Evolutionary conservation across 1,284 basidiomycete genomes (phyloP).

Genomic region (Cutaneotrichosporon sp.): DNA sequence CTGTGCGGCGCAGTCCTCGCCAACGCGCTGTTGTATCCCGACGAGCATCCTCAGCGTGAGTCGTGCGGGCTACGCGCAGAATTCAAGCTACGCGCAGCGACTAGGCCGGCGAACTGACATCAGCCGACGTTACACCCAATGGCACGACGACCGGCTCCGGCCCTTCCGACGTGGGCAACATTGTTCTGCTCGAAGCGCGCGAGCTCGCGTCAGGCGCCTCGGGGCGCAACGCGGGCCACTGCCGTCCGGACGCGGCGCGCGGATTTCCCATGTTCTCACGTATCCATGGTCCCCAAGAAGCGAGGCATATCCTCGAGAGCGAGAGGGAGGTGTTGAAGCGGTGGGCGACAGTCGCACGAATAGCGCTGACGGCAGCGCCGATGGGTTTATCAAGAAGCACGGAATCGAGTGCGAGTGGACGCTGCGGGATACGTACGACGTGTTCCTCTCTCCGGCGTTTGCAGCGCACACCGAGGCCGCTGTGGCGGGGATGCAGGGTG

Average conservation of each 20-base stretch:
- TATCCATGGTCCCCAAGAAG: slow-evolving; percentile 30
- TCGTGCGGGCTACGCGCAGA: neutral
- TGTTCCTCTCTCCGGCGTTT: slow-evolving; percentile 32
- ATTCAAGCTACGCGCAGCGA: no score
- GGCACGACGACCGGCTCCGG: no score
- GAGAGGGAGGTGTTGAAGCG: slow-evolving; percentile 4
- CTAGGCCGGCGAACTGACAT: neutral
- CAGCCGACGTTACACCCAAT: neutral
- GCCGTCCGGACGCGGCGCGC: slow-evolving; percentile 35
- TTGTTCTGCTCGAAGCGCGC: slow-evolving; percentile 43
- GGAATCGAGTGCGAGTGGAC: slow-evolving; percentile 37
- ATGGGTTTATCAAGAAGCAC: slow-evolving; percentile 28
- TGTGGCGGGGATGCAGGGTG: slow-evolving; percentile 12
- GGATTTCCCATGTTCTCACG: slow-evolving; percentile 33
- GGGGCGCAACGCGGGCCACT: slow-evolving; percentile 44
- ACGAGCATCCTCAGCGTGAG: neutral
- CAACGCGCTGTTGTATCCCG: slow-evolving; percentile 22
- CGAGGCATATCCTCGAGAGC: slow-evolving; percentile 14
- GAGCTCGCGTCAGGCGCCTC: slow-evolving; percentile 42
- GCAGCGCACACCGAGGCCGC: slow-evolving; percentile 22
- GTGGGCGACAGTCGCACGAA: neutral
- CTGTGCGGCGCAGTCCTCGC: slow-evolving; percentile 32
- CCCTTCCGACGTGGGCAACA: slow-evolving; percentile 1
- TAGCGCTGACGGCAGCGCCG: slow-evolving; percentile 3
- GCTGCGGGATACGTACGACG: slow-evolving; percentile 31